Base-by-base conservation (phyloP, 2,329 filamentous ascomycete species). In the Apiospora phragmitis region DNA sequence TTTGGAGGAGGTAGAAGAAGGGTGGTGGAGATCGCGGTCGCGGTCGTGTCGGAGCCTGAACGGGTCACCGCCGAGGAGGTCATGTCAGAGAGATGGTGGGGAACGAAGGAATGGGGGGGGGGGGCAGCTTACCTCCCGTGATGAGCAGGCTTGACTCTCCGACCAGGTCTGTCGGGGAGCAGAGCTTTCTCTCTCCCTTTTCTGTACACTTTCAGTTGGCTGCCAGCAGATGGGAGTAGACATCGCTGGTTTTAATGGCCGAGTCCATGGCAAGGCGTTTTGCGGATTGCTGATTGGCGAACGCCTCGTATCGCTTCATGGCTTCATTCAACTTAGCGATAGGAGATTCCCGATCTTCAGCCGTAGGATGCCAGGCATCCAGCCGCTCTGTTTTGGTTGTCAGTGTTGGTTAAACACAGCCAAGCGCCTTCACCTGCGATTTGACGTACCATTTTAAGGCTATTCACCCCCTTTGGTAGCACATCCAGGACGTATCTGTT, bases 211-310 rank as follows among this genome's bases (percentile, higher is more conserved):
- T 90, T 74, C 93, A 91, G 43, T 88, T 88, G 12, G 91, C 91
- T 76, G 91, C 91, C 71, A 93, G 87, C 14, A 94, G 86, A 79
- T 93, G 91, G 80, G 92, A 90, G 82, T 93, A 93, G 83, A 94
- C 93, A 77, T 94, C 92, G 71, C 90, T 38, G 9, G 14, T 35
- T 11, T 35, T 16, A 3, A 47, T 65, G 38, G 11, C 24, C 26
- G 18, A 0, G 43, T 43, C 18, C 65, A 67, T 29, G 6, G 14
- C 38, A 4, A 67, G 38, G 65, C 65, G 65, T 8, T 7, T 45
- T 2, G 65, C 7, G 18, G 65, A 67, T 45, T 67, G 65, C 2
- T 11, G 24, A 14, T 38, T 67, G 65, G 65, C 65, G 4, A 67
- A 67, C 4, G 65, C 65, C n/a, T 67, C 65, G 65, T 67, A 67